Conservation (phyloP, 176 grass and related monocot species). For the Bromus sterilis region DNA sequence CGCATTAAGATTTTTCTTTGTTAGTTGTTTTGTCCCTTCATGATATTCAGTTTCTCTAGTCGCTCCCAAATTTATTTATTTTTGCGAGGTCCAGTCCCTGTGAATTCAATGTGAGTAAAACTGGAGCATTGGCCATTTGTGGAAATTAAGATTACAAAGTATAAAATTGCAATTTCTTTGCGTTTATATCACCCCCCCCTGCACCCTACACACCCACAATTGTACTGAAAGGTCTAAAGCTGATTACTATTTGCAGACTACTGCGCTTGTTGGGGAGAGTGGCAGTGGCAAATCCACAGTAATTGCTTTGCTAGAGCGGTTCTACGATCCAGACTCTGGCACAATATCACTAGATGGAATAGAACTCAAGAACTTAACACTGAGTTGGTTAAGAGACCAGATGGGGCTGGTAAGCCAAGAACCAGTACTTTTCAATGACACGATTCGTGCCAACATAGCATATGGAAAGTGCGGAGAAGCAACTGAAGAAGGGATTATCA, state of each 20-base stretch:
- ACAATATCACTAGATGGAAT: constrained; percentile 45
- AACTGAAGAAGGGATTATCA: constrained; percentile 33
- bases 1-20: background rate
- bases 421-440: constrained; percentile 48
- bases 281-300: constrained; percentile 71
- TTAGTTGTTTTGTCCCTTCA: background rate
- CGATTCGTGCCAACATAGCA: constrained; percentile 47
- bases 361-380: constrained; percentile 25
- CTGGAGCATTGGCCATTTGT: no score
- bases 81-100: no score
- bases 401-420: constrained; percentile 68
- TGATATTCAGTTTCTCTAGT: background rate
- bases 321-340: constrained; percentile 51
- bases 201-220: no score
- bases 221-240: background rate
- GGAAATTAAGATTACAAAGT: background rate
- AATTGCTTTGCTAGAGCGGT: constrained; percentile 63
- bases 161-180: background rate
- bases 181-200: background rate
- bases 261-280: constrained; percentile 66
- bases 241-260: constrained; percentile 25
- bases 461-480: constrained; percentile 42
- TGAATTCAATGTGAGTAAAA: background rate
- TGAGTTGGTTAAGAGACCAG: constrained; percentile 59
- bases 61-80: no score